Conservation (phyloP, 805 yeast species). For the Pichia eremophila region DNA sequence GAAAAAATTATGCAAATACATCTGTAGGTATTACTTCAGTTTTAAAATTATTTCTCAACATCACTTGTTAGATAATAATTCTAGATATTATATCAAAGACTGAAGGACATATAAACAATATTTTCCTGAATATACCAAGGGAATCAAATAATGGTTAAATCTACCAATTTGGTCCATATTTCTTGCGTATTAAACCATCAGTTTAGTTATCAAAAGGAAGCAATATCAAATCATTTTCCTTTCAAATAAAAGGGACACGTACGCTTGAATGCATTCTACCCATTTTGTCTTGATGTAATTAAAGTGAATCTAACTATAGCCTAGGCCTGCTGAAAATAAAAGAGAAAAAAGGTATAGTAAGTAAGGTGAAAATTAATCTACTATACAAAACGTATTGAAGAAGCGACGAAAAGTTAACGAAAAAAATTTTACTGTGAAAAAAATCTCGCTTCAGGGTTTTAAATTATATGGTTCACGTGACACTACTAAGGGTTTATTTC, state of each 20-base stretch:
- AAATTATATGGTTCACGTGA: too few species aligned
- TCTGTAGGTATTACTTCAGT: not conserved
- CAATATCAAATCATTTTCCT: too few species aligned
- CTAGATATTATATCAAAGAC: not conserved
- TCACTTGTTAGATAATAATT: not conserved
- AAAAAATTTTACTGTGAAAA: too few species aligned
- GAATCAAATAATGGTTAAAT: conserved; percentile 4
- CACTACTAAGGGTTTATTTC: too few species aligned
- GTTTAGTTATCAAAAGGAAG: conserved; percentile 3
- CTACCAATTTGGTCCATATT: conserved; percentile 28
- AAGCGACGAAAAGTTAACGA: too few species aligned
- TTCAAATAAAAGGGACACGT: conserved; percentile 36
- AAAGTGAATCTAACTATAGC: conserved; percentile 5
- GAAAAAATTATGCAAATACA: not conserved
- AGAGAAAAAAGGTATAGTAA: not conserved
- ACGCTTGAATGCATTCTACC: conserved; percentile 99
- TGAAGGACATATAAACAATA: not conserved
- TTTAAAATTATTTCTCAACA: not conserved
- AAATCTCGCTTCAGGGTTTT: too few species aligned
- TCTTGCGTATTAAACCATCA: conserved; percentile 17
- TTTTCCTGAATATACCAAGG: not conserved
- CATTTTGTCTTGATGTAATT: conserved; percentile 49
- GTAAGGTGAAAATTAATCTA: not conserved
- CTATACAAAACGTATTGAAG: not conserved
- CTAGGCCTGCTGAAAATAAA: conserved; percentile 6